Evolutionary conservation across 192 early-diverging fungal species (phyloP), one percentile per base, ranked within the genome.

Genomic region (Funneliformis mosseae): DNA sequence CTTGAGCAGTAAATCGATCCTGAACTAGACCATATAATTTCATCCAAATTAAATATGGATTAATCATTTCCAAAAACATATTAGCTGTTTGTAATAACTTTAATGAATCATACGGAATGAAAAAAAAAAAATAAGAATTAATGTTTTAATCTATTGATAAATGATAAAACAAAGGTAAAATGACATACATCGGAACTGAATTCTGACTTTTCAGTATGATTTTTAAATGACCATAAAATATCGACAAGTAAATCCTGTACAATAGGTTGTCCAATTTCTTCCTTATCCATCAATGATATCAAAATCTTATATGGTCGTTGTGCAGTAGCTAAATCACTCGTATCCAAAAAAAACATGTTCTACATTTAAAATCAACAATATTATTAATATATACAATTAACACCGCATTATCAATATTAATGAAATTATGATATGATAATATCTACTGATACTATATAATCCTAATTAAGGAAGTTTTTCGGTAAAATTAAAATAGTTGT

Each of bases 31-130:
- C 84, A 18, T 90, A 89, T 7, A 95, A 82, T 64, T 93, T 90
- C 63, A 89, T 89, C 94, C 95, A 97, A 14, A 95, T 90, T n/a
- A 94, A 81, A 72, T 92, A 92, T 7, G 96, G 94, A 50, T 96
- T 93, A n/a, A 95, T 86, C 91, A 95, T 93, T 76, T 96, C 94
- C 33, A 98, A 83, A 84, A 95, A 94, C 95, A 96, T 96, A 42
- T 91, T 93, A 1, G 93, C 94, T 16, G 94, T 93, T 83, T 95
- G 94, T 23, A 93, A 86, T 27, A 96, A 84, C 89, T 94, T 81
- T 11, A 16, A 42, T 12, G 48, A 28, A 14, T 11, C 43, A 28
- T 41, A 55, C 33, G 33, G 33, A 33, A 33, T 41, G 8, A 63
- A 73, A 14, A 5, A 76, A 23, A 46, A 9, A 9, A 55, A 45